Evolutionary conservation across 495 filamentous ascomycete species (phyloP).

Genomic region (Penicillium arizonense): DNA sequence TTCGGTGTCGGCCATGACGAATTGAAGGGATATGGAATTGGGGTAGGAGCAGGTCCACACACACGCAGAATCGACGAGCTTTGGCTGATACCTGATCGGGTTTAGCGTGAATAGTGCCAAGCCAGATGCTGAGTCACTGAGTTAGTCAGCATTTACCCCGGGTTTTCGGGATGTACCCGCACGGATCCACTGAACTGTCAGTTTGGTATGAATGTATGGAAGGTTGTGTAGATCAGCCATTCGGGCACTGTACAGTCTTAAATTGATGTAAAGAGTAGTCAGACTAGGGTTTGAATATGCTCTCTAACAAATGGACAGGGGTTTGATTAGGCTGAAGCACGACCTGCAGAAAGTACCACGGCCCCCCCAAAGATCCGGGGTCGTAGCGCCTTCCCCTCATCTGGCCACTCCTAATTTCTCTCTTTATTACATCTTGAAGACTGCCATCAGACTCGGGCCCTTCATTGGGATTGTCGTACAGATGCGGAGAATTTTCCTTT

Average conservation of each 20-base stretch:
- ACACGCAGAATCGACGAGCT: slow-evolving; percentile 18
- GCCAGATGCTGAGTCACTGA: slow-evolving; percentile 14
- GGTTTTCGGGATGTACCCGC: slow-evolving; percentile 8
- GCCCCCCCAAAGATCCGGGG: slow-evolving; percentile 12
- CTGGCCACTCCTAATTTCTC: not conserved
- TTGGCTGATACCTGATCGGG: slow-evolving; percentile 15
- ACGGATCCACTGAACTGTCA: not conserved
- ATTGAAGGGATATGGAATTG: slow-evolving; percentile 2
- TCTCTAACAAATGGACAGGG: not conserved
- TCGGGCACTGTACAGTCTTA: too few relatives aligned
- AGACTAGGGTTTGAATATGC: not conserved
- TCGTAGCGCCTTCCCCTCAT: slow-evolving; percentile 19
- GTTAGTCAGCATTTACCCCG: slow-evolving; percentile 10
- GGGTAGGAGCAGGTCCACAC: slow-evolving; percentile 4
- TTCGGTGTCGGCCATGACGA: slow-evolving; percentile 68
- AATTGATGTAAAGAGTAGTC: too few relatives aligned
- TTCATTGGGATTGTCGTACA: not conserved
- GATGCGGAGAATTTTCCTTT: slow-evolving; percentile 23
- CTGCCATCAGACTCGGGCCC: not conserved
- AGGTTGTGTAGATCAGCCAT: too few relatives aligned
- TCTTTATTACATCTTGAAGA: not conserved
- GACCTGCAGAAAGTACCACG: slow-evolving; percentile 4
- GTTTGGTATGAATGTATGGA: too few relatives aligned
- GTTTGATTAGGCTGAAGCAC: slow-evolving; percentile 4
- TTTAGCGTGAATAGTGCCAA: slow-evolving; percentile 9